Evolutionary conservation across 176 grass and related monocot genomes (phyloP), one percentile per base, ranked within the genome.

Genomic region (Raddia guianensis): DNA sequence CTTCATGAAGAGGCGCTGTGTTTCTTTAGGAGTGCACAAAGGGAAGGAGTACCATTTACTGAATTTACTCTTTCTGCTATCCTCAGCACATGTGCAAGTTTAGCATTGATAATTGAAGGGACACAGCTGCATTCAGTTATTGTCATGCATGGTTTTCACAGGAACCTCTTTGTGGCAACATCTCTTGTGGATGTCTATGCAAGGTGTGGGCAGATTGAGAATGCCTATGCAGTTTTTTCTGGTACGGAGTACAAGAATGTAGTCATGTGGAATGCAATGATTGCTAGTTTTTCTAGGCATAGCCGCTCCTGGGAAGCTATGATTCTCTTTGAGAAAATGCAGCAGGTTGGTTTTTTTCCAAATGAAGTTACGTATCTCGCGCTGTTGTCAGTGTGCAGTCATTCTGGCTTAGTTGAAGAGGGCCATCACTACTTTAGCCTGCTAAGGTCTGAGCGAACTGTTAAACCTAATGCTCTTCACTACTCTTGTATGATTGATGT

Each of bases 321-420:
- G 89, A 80, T 91, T 63, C 86, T 94, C 63, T 91, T 91, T 80
- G 86, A 94, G 86, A 94, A 94, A 89, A 91, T 91, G 89, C 89
- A 82, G 40, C 84, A 87, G 77, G 33, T 58, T 42, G 69, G 64
- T 27, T 63, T 80, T 72, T 88, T 75, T 12, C 92, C 84, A 3
- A 89, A 89, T 61, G 89, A 94, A 59, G 77, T 94, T 89, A 87
- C 84, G 49, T 91, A 87, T 57, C 40, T 89, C 2, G 91, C 86
- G 10, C 12, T 94, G 50, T 71, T 91, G 34, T 91, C 84, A 72
- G 73, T 57, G 12, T 91, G 86, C 62, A 79, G 77, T 74, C 89
- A 89, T 82, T 51, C 89, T 51, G 86, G 86, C 62, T 89, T 91
- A 67, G 86, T 85, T 73, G 81, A 94, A 87, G 82, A 89, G 51